Conservation (phyloP, 2,329 filamentous ascomycete genomes). For the Botryotinia narcissicola region DNA sequence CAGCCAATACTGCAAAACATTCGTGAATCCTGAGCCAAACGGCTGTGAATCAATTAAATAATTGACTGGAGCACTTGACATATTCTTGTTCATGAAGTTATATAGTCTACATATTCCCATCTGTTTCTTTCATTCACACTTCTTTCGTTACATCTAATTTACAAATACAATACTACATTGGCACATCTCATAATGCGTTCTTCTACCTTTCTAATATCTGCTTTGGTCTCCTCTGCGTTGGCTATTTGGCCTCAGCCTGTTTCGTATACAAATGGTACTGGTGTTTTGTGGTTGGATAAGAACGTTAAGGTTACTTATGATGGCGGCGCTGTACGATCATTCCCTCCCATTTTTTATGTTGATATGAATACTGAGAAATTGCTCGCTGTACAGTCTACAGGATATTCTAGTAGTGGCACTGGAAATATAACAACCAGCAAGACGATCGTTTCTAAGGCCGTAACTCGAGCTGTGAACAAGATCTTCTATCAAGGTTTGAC, state of each 20-base stretch:
- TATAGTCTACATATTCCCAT: slow-evolving; percentile 32
- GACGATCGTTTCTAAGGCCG: slow-evolving; percentile 54
- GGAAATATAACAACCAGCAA: slow-evolving; percentile 41
- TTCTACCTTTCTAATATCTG: slow-evolving; percentile 26
- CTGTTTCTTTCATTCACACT: not conserved
- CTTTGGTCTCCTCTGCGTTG: slow-evolving; percentile 26
- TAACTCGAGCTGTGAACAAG: slow-evolving; percentile 58
- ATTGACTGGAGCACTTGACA: not conserved
- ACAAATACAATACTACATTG: not conserved
- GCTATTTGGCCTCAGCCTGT: slow-evolving; percentile 59
- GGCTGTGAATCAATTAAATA: not conserved
- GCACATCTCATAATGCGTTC: slow-evolving; percentile 26
- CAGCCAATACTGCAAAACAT: not conserved
- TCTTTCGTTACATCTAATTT: slow-evolving; percentile 3
- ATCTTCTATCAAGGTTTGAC: slow-evolving; percentile 69
- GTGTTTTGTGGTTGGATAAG: slow-evolving; percentile 53
- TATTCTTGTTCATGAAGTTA: slow-evolving; percentile 32
- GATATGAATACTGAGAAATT: slow-evolving; percentile 33
- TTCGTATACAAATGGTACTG: slow-evolving; percentile 50
- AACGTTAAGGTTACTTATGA: slow-evolving; percentile 57
- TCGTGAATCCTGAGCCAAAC: slow-evolving; percentile 1
- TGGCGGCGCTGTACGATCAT: slow-evolving; percentile 53
- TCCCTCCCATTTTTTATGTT: slow-evolving; percentile 33
- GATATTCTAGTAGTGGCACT: slow-evolving; percentile 19
- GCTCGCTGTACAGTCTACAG: slow-evolving; percentile 22